Evolutionary conservation across 2,329 filamentous ascomycete species (phyloP), one percentile per base, ranked within the genome.

Genomic region (Diaporthe citri): DNA sequence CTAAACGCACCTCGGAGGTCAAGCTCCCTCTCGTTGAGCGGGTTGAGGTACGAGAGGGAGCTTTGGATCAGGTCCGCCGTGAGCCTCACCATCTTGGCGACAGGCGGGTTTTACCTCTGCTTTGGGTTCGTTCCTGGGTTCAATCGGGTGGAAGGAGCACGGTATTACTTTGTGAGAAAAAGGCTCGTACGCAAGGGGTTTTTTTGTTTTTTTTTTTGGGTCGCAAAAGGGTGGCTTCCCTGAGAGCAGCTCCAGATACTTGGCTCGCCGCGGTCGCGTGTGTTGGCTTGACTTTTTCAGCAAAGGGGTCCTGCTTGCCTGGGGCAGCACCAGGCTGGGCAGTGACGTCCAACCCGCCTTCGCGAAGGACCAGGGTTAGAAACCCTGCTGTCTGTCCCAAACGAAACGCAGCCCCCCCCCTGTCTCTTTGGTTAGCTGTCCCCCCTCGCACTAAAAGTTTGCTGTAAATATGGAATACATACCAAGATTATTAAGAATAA

Each of bases 21-120:
- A 85, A 99, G 92, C 91, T 99, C 97, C 86, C 97, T 95, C 90
- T 99, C 97, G 88, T 97, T 97, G 85, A 99, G 91, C 84, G 96
- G 96, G 87, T 98, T 99, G 87, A 98, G 94, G 90, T 98, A 99
- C 85, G 96, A 98, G 80, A 98, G 93, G 83, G 97, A 98, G 85
- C 92, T 93, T 86, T 95, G 92, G 87, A 99, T 97, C 82, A 98
- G 92, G 85, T 98, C 97, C 80, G 95, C 93, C 78, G 96, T 98
- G 87, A 99, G 92, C 90, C 96, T 93, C 97, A 77, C 75, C 75
- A 99, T 98, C 79, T 83, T 87, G 84, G 80, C 73, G 70, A 75
- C 70, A 55, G 51, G 55, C 74, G 78, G 60, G 76, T 57, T 77
- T 73, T 77, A 73, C 60, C 71, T 75, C 74, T 70, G 43, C 46